These are phyloP conservation scores for Edaphochlamys debaryana DNA, from an alignment of 139 green algal genomes.

Conservation along the genomic window DNA sequence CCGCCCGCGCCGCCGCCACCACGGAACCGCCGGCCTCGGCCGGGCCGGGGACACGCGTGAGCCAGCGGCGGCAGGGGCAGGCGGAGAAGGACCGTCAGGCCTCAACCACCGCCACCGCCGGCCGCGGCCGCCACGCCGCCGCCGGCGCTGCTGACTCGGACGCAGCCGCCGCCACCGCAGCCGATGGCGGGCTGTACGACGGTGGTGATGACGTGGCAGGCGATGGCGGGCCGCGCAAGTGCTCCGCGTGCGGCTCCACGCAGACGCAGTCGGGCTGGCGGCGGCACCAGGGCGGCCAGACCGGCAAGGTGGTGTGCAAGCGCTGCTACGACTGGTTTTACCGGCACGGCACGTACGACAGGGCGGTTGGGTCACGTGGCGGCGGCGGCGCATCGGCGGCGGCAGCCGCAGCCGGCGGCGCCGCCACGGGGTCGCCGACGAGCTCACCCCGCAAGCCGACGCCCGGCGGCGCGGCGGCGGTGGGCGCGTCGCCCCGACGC, in stretches of 20 bases:
- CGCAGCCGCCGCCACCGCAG: too few species aligned
- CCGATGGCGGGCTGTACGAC: background rate
- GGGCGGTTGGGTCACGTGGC: background rate
- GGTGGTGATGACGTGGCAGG: background rate
- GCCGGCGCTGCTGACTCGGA: background rate
- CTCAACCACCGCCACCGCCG: too few species aligned
- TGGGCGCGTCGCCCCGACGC: too few species aligned
- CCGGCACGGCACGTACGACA: constrained; percentile 33
- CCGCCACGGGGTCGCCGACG: background rate
- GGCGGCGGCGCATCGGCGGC: background rate
- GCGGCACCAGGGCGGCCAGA: constrained; percentile 6
- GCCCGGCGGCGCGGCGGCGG: too few species aligned
- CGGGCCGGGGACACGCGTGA: background rate
- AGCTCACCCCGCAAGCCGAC: background rate
- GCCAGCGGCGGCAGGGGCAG: background rate
- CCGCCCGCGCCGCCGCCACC: background rate
- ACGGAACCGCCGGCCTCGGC: background rate
- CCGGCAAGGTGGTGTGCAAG: constrained; percentile 23
- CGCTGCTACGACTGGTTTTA: constrained; percentile 39
- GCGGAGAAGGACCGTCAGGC: background rate
- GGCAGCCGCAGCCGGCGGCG: background rate
- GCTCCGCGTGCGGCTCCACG: background rate
- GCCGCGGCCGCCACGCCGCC: too few species aligned
- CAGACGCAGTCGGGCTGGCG: constrained; percentile 2
- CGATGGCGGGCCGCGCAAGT: background rate